A percentile compares a stretch with the other conserved stretches of the same genome.
phyloP scores from a whole-genome alignment of 2,329 filamentous ascomycete genomes.

The Aspergillus spinulosporus region DNA sequence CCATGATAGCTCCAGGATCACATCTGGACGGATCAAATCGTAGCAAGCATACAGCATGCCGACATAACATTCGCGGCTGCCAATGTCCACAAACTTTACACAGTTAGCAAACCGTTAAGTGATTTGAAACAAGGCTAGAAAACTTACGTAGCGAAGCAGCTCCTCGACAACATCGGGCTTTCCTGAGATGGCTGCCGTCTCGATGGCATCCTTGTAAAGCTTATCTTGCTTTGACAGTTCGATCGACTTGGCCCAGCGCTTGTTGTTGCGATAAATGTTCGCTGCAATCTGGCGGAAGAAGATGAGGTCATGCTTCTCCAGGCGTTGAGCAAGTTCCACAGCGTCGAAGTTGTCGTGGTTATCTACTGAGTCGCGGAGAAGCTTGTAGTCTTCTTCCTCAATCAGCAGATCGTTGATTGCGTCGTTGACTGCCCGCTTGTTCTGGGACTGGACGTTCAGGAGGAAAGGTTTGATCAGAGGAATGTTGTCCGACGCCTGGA shows the following conservation, averaged over 20 bases:
- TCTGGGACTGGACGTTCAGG: slow-evolving; percentile 91
- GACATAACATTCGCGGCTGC: slow-evolving; percentile 98
- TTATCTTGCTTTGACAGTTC: slow-evolving; percentile 98
- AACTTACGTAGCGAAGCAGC: slow-evolving; percentile 90
- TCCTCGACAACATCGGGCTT: slow-evolving; percentile 95
- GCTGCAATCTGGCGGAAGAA: slow-evolving; percentile 99
- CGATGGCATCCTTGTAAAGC: slow-evolving; percentile 98
- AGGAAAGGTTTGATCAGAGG: slow-evolving; percentile 98
- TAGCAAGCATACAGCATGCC: slow-evolving; percentile 99
- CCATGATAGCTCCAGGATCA: slow-evolving; percentile 96
- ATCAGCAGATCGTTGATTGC: slow-evolving; percentile 97
- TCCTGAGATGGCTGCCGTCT: slow-evolving; percentile 88
- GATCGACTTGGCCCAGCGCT: slow-evolving; percentile 99
- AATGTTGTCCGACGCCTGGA: slow-evolving; percentile 96
- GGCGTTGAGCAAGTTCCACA: slow-evolving; percentile 82
- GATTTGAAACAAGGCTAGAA: neutral
- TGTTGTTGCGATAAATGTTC: slow-evolving; percentile 99
- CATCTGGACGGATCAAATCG: slow-evolving; percentile 88
- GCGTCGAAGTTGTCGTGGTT: slow-evolving; percentile 99
- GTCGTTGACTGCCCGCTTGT: slow-evolving; percentile 97
- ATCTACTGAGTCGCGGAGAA: slow-evolving; percentile 91
- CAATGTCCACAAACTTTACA: slow-evolving; percentile 91
- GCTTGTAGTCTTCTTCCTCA: slow-evolving; percentile 99
- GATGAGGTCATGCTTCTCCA: slow-evolving; percentile 96
- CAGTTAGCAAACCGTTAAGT: slow-evolving; percentile 34